Base-by-base conservation (phyloP, 2,329 filamentous ascomycete genomes). In the Aureobasidium subglaciale region DNA sequence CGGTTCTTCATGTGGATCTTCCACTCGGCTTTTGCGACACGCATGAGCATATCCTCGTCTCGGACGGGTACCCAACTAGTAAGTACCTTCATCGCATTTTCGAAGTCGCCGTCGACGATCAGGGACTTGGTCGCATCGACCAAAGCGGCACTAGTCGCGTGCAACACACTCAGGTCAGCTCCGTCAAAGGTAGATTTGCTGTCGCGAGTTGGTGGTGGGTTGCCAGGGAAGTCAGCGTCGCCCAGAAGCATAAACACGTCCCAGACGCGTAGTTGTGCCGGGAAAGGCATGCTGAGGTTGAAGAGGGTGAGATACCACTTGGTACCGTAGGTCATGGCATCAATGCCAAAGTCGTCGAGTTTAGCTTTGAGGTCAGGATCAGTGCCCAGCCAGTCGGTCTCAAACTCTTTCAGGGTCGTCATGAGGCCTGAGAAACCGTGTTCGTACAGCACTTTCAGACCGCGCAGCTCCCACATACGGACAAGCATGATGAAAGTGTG, bases 231-330 rank as follows among this genome's bases (percentile, higher is more conserved):
- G 3, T 55, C n/a, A 16, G 80, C 78, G 63, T 92, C 89, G 43
- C 92, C 93, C 11, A 97, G 81, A 13, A 99, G 82, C 81, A 99
- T 90, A 72, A 97, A 97, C 1, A 96, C 88, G 67, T 99, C 93
- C 93, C 93, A 99, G 15, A 99, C 87, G 46, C 93, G 87, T 32
- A 99, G 83, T 70, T 97, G 93, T 3, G 92, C 91, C 0, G 89
- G 81, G 65, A 97, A 99, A 0, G 93, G 93, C 50, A 99, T 88
- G 15, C 90, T 95, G 66, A 97, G 87, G 71, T 97, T 97, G 79
- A 99, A 99, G 8, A 99, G 78, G 2, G 93, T 99, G 50, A 99
- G 78, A 68, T 99, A 99, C 93, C 93, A 99, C 52, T 91, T 81
- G 4, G 92, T 97, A 29, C 91, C 93, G 67, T 96, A 99, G n/a